Evolutionary conservation across 2,329 filamentous ascomycete species (phyloP), one percentile per base, ranked within the genome.

Genomic region (Epichloe typhina): DNA sequence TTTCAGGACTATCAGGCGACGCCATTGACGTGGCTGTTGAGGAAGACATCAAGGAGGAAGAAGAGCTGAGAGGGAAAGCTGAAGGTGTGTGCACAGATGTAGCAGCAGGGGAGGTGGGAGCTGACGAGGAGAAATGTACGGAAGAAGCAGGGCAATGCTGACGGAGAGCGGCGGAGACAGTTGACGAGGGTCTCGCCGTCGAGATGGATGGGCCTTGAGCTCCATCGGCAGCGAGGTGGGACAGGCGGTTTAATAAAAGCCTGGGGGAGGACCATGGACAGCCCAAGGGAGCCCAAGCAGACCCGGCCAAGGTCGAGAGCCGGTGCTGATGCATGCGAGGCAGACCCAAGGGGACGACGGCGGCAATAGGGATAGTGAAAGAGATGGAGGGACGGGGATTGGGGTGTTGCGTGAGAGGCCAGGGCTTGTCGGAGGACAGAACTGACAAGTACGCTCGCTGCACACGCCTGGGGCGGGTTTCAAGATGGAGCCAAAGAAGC

Each of bases 1-100:
- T 71, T 59, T 68, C 66, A 59, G 69, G 69, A 58, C 69, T 76
- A 64, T 69, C 65, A 65, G 59, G 57, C 52, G 63, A 60, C 55
- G 64, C 59, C 63, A 63, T 62, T 55, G 59, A 56, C 57, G 59
- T 55, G 50, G 56, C 54, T 49, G 51, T 50, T 51, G 53, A 53
- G 50, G 52, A 33, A 48, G 49, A 55, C 19, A 53, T 50, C 21
- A 50, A 43, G n/a, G 53, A 44, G 43, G 49, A 43, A 33, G 53
- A 46, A 47, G 48, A 39, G 50, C 19, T n/a, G 50, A 49, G 31
- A 51, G 35, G 47, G 47, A 21, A 23, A 42, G 50, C 17, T 40
- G 19, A 43, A 19, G 47, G 47, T 36, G 39, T 49, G 26, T 43
- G 33, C 31, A 21, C 46, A 36, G 47, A 41, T n/a, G 39, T 17